phyloP scores from a whole-genome alignment of 768 basidiomycete species.

The Pleurotus giganteus region DNA sequence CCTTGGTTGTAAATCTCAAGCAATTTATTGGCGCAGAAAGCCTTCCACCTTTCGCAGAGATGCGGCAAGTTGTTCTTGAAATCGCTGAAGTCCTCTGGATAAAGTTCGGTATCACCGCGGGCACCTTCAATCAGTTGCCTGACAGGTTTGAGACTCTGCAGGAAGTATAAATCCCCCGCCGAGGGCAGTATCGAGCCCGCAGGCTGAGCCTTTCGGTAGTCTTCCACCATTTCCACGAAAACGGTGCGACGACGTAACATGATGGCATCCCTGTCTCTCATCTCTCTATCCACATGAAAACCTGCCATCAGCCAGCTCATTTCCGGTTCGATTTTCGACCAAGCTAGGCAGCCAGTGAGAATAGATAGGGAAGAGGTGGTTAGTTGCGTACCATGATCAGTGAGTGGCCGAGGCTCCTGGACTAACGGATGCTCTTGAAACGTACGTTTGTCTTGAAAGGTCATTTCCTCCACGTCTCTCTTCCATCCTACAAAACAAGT shows the following conservation, averaged over 20 bases:
- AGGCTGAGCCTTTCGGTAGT: conserved; percentile 13
- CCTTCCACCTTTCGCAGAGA: conserved; percentile 13
- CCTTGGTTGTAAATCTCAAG: conserved; percentile 1
- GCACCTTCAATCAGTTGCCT: conserved; percentile 15
- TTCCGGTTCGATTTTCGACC: conserved; percentile 45
- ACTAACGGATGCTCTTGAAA: no score
- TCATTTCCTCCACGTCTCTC: no score
- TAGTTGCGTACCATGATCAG: conserved; percentile 42
- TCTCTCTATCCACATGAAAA: conserved; percentile 4
- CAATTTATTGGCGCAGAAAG: neutral
- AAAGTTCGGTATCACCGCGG: conserved; percentile 14
- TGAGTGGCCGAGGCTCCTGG: conserved; percentile 46
- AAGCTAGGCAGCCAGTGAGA: conserved; percentile 33
- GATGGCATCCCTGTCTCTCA: conserved; percentile 4
- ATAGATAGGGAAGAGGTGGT: neutral
- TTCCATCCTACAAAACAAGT: no score
- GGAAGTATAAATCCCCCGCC: conserved; percentile 15
- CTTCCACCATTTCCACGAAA: conserved; percentile 11
- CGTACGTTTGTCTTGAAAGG: no score
- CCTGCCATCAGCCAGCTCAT: conserved; percentile 45
- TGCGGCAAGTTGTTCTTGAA: conserved; percentile 13
- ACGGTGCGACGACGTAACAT: conserved; percentile 9
- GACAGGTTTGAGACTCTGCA: conserved; percentile 12
- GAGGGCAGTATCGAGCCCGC: conserved; percentile 14
- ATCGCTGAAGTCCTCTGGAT: conserved; percentile 12